phyloP scores from a whole-genome alignment of 495 filamentous ascomycete species.

The Aspergillus sparsus region DNA sequence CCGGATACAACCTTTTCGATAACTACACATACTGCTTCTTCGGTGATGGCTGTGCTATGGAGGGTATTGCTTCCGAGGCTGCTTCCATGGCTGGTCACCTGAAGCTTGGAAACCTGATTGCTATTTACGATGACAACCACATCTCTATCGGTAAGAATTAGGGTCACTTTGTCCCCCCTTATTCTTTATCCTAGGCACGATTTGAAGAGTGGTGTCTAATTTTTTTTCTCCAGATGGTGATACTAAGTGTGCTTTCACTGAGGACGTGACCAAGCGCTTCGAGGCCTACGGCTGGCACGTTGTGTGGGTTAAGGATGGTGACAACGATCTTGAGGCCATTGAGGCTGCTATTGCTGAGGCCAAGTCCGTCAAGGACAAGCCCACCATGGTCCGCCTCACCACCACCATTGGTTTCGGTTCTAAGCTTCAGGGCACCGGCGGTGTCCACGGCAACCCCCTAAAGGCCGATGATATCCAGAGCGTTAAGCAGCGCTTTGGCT shows the following conservation, averaged over 20 bases:
- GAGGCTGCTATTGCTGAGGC: conserved; percentile 84
- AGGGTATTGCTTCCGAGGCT: conserved; percentile 94
- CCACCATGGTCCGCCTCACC: conserved; percentile 92
- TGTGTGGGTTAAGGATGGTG: conserved; percentile 82
- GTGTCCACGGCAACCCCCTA: conserved; percentile 92
- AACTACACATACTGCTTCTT: conserved; percentile 98
- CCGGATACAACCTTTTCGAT: conserved; percentile 85
- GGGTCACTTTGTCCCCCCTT: neutral
- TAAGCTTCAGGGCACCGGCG: conserved; percentile 85
- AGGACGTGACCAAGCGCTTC: conserved; percentile 94
- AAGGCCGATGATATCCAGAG: conserved; percentile 90
- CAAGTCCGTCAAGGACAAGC: conserved; percentile 91
- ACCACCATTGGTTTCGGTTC: conserved; percentile 99
- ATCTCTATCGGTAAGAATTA: conserved; percentile 76
- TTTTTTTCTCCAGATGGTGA: conserved; percentile 70
- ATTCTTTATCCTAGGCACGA: neutral
- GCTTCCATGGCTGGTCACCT: conserved; percentile 91
- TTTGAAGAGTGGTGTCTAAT: neutral
- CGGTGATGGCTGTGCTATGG: conserved; percentile 98
- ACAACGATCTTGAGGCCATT: conserved; percentile 85
- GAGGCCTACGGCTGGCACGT: conserved; percentile 98
- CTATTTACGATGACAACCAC: conserved; percentile 97
- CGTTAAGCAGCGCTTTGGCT: conserved; percentile 92
- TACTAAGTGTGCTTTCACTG: conserved; percentile 94
- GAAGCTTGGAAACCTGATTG: conserved; percentile 96